These are phyloP conservation scores for Penicillium samsonianum DNA, from an alignment of 495 filamentous ascomycete genomes.

Conservation along the genomic window DNA sequence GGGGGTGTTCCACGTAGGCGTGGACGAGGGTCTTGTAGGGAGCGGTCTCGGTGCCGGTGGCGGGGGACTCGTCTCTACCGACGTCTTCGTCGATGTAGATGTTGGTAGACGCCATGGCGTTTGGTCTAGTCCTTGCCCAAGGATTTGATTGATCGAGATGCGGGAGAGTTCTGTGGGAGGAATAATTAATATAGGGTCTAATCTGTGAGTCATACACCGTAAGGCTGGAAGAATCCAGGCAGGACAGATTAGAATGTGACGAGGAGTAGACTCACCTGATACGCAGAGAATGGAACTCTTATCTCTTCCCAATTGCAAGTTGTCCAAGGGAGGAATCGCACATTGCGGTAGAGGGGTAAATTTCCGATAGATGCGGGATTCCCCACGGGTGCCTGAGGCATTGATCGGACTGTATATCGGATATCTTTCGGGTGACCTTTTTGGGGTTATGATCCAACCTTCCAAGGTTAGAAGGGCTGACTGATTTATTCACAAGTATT, in stretches of 20 bases:
- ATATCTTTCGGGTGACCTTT: slow-evolving; percentile 3
- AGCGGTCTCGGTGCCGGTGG: slow-evolving; percentile 65
- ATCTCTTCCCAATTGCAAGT: slow-evolving; percentile 21
- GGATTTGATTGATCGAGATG: background rate
- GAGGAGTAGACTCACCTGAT: slow-evolving; percentile 6
- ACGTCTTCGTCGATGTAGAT: slow-evolving; percentile 79
- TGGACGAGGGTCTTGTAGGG: slow-evolving; percentile 80
- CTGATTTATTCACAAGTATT: background rate
- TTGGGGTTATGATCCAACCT: background rate
- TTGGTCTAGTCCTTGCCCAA: slow-evolving; percentile 7
- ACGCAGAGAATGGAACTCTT: slow-evolving; percentile 13
- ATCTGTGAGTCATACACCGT: slow-evolving; percentile 18
- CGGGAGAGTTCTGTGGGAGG: slow-evolving; percentile 3
- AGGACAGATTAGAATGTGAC: slow-evolving; percentile 6
- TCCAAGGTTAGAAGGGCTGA: too few relatives aligned
- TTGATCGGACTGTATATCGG: background rate
- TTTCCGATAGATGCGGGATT: slow-evolving; percentile 31
- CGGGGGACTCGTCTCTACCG: slow-evolving; percentile 68
- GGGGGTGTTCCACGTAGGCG: slow-evolving; percentile 72
- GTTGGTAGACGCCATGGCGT: slow-evolving; percentile 43
- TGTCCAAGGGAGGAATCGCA: slow-evolving; percentile 27
- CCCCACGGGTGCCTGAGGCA: slow-evolving; percentile 42
- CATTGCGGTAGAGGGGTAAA: slow-evolving; percentile 43
- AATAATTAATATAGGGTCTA: slow-evolving; percentile 5
- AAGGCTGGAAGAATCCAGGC: background rate